Evolutionary conservation across 345 rosid species (phyloP).

Genomic region (Citrus sp.): DNA sequence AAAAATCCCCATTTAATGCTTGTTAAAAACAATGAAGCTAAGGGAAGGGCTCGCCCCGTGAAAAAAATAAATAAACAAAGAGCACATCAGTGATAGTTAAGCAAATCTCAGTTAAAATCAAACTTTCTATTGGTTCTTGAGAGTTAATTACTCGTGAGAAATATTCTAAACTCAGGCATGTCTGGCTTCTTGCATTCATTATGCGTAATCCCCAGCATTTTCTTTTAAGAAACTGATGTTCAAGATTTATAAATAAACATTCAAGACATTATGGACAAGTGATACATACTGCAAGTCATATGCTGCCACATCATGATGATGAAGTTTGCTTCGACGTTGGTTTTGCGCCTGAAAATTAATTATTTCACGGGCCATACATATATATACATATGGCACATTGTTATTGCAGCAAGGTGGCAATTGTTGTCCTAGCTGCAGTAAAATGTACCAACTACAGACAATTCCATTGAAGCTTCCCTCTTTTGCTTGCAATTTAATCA

Average conservation of each 20-base stretch:
- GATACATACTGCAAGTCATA: background rate
- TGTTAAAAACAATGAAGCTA: conserved; percentile 6
- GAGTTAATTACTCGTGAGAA: background rate
- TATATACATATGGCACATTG: background rate
- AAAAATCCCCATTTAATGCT: conserved; percentile 13
- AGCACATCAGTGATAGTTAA: background rate
- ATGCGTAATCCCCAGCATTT: background rate
- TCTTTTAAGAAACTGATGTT: background rate
- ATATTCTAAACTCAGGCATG: conserved; percentile 4
- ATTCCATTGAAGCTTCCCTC: background rate
- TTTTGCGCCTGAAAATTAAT: conserved; percentile 3
- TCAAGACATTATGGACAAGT: background rate
- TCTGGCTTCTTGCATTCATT: conserved; percentile 8
- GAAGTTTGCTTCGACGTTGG: conserved; percentile 7
- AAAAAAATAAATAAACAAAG: background rate
- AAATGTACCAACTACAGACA: background rate
- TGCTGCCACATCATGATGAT: conserved; percentile 19
- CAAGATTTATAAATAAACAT: background rate
- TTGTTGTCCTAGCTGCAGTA: conserved; percentile 1
- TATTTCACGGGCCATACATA: background rate
- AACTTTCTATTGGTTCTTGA: background rate
- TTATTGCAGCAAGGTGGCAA: conserved; percentile 4
- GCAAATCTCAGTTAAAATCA: background rate
- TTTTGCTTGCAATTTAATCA: conserved; percentile 30
- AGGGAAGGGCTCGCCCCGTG: background rate